Evolutionary conservation across 2,329 filamentous ascomycete genomes (phyloP).

Genomic region (Aspergillus sp.): DNA sequence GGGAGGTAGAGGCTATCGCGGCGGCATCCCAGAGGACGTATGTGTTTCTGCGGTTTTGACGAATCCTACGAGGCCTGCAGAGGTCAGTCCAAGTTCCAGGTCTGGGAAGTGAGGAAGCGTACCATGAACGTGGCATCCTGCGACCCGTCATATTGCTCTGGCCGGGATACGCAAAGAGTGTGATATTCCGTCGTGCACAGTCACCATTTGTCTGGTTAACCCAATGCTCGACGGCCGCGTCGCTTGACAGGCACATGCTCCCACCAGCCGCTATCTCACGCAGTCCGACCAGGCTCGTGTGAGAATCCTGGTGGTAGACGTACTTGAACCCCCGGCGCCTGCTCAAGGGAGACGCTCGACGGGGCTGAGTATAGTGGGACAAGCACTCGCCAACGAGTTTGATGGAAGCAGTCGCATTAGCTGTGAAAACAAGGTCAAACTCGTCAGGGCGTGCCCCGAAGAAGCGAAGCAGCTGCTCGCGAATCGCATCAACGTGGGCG

Average conservation of each 20-base stretch:
- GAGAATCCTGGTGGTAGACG: conserved; percentile 16
- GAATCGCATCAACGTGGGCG: conserved; percentile 12
- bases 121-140: conserved; percentile 14
- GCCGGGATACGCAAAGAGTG: conserved; percentile 16
- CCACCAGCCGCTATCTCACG: conserved; percentile 12
- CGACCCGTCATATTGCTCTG: conserved; percentile 18
- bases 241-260: conserved; percentile 9
- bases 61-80: conserved; percentile 1
- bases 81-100: background rate
- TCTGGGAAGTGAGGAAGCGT: background rate
- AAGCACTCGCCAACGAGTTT: conserved; percentile 14
- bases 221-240: conserved; percentile 12
- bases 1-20: conserved; percentile 14
- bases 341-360: background rate
- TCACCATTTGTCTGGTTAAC: background rate
- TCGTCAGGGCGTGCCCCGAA: conserved; percentile 13
- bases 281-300: conserved; percentile 15
- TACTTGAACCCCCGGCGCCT: conserved; percentile 9
- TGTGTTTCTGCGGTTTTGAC: background rate
- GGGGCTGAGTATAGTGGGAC: background rate
- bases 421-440: conserved; percentile 17
- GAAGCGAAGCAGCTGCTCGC: conserved; percentile 10
- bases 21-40: conserved; percentile 15
- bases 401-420: conserved; percentile 14
- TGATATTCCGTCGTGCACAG: background rate